phyloP scores from a whole-genome alignment of 345 rosid species.

The Physaria fendleri region DNA sequence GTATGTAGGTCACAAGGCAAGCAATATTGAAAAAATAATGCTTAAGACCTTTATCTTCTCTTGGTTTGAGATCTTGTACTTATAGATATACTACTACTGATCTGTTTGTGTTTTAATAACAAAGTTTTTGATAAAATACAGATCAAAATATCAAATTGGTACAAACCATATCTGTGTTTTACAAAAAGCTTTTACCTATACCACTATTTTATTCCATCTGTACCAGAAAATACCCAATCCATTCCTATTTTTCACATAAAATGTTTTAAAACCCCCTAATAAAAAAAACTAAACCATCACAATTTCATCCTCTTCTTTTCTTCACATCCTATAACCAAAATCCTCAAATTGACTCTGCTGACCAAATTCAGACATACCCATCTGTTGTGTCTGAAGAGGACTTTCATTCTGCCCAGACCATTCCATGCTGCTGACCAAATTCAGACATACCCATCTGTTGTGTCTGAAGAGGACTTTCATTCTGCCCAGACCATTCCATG shows the following conservation, averaged over 20 bases:
- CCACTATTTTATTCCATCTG: too few species aligned
- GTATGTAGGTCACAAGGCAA: too few species aligned
- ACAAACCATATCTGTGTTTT: constrained; percentile 3
- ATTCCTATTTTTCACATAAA: constrained; percentile 29
- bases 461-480: constrained; percentile 14
- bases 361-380: constrained; percentile 13
- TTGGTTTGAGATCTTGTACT: too few species aligned
- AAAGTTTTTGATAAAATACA: constrained; percentile 5
- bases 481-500: constrained; percentile 23
- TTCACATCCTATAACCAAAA: constrained; percentile 22
- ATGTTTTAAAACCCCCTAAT: constrained; percentile 12
- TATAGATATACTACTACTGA: too few species aligned
- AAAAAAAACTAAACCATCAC: not conserved
- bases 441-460: too few species aligned
- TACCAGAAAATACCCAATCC: constrained; percentile 16
- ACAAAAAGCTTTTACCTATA: too few species aligned
- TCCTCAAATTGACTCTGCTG: constrained; percentile 25
- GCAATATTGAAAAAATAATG: too few species aligned
- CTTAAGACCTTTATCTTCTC: too few species aligned
- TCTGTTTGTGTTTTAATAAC: constrained; percentile 8
- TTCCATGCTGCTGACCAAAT: too few species aligned
- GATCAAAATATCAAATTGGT: constrained; percentile 8
- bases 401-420: constrained; percentile 20
- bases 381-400: constrained; percentile 14
- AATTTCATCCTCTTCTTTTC: too few species aligned